Base-by-base conservation (phyloP, 1,284 basidiomycete genomes). In the Exobasidium cylindrosporum region DNA sequence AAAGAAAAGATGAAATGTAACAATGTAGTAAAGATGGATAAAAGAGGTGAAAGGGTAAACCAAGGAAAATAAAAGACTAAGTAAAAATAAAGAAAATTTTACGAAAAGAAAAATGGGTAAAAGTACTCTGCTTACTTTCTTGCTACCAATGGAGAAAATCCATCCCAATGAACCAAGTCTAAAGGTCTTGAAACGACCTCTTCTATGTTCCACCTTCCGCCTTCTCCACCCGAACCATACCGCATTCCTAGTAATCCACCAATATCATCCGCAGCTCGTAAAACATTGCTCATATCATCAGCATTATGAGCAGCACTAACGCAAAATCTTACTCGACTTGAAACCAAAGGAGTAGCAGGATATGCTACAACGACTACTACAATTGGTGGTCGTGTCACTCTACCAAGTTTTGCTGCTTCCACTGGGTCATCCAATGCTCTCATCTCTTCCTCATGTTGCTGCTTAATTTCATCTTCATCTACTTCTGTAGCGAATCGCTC, bases 301-400 rank as follows among this genome's bases (percentile, higher is more conserved):
- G 98, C 98, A 62, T 95, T 97, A 83, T 98, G 95, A 58, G 92
- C 84, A 3, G 95, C 90, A 61, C 90, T 92, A 24, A 97, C 85
- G 80, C 96, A 98, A 85, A 97, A 97, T 72, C 95, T 85, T 44
- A 95, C 92, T 24, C 96, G 86, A 49, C 88, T 87, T 1, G 91
- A 91, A 66, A 94, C 88, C 54, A 98, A 86, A 7, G 93, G 89
- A 24, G 94, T 97, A 0, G 93, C 93, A 3, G 93, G 93, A 69
- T 74, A 79, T 30, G 74, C 71, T 5, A 78, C 77, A 10, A 77
- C 69, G 7, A 79, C 79, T 1, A 77, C 76, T 5, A 78, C 73
- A 47, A 74, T 70, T 45, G 73, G 69, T 13, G 77, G 77, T 7
- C 76, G 68, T 6, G 68, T 64, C 1, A 47, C 45, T 14, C 45